These are phyloP conservation scores for Trypethelium eluteriae DNA, from an alignment of 495 filamentous ascomycete species.

Conservation along the genomic window DNA sequence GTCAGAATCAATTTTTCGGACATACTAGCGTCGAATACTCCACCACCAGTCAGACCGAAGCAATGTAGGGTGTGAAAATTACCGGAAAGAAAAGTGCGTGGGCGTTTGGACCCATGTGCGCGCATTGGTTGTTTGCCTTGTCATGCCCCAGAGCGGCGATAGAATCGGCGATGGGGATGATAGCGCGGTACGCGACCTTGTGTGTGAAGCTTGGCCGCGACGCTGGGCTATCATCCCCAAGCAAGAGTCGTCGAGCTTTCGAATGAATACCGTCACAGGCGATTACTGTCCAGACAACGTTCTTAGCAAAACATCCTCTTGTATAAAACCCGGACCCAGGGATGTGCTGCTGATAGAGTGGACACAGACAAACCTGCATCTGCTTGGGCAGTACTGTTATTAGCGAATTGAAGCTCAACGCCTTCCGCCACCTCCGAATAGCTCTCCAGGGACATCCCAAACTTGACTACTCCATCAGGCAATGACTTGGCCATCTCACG, in stretches of 20 bases:
- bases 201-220: slow-evolving; percentile 39
- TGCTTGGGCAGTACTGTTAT: neutral
- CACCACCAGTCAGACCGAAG: neutral
- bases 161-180: slow-evolving; percentile 53
- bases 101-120: neutral
- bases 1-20: slow-evolving; percentile 9
- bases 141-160: slow-evolving; percentile 46
- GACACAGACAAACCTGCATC: neutral
- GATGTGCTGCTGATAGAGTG: neutral
- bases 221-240: slow-evolving; percentile 36
- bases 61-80: neutral
- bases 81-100: neutral
- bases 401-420: neutral
- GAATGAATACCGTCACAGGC: slow-evolving; percentile 55
- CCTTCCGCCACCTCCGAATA: neutral
- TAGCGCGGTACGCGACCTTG: slow-evolving; percentile 50
- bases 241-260: slow-evolving; percentile 40
- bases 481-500: neutral
- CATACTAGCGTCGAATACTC: slow-evolving; percentile 7
- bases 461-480: neutral
- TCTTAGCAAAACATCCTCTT: neutral
- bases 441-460: neutral
- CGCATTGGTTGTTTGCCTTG: slow-evolving; percentile 5
- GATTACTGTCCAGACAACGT: neutral
- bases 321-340: neutral